Percentiles rank a stretch among this genome's conserved stretches.
Evolutionary conservation across 1,284 basidiomycete genomes (phyloP).

Genomic region (Laetiporus sulphureus): DNA sequence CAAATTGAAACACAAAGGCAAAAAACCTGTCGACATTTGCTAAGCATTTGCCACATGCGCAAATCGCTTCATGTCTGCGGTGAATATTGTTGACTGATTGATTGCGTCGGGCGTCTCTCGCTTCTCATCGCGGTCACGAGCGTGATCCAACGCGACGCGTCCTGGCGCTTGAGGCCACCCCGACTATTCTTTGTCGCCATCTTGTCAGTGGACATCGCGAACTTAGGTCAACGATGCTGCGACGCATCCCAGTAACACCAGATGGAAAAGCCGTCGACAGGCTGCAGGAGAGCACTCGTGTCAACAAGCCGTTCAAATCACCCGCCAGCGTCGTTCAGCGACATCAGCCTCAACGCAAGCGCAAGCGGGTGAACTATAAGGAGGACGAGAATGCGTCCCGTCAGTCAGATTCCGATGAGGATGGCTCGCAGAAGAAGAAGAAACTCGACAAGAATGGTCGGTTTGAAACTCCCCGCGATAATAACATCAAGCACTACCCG

Average conservation of each 20-base stretch:
- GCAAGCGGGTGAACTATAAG: conserved; percentile 80
- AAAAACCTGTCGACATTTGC: no score
- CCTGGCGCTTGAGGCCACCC: no score
- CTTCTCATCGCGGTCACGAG: no score
- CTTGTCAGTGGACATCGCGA: no score
- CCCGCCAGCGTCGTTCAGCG: conserved; percentile 53
- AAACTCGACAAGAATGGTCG: conserved; percentile 50
- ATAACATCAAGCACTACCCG: conserved; percentile 69
- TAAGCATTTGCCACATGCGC: no score
- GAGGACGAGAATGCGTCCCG: conserved; percentile 50
- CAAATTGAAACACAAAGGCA: no score
- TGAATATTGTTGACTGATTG: no score
- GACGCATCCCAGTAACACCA: conserved; percentile 57
- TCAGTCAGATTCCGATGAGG: conserved; percentile 29
- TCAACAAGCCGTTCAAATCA: conserved; percentile 78
- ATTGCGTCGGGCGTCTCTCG: no score
- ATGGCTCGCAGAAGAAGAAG: conserved; percentile 48
- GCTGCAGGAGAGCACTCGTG: conserved; percentile 60
- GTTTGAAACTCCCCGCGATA: conserved; percentile 23
- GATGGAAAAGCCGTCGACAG: conserved; percentile 63
- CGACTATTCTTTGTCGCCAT: no score
- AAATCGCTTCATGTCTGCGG: no score
- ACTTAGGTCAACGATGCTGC: conserved; percentile 58
- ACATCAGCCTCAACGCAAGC: conserved; percentile 67
- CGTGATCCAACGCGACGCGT: no score